Conservation (phyloP, 768 basidiomycete genomes). For the Agrocybe pediades region DNA sequence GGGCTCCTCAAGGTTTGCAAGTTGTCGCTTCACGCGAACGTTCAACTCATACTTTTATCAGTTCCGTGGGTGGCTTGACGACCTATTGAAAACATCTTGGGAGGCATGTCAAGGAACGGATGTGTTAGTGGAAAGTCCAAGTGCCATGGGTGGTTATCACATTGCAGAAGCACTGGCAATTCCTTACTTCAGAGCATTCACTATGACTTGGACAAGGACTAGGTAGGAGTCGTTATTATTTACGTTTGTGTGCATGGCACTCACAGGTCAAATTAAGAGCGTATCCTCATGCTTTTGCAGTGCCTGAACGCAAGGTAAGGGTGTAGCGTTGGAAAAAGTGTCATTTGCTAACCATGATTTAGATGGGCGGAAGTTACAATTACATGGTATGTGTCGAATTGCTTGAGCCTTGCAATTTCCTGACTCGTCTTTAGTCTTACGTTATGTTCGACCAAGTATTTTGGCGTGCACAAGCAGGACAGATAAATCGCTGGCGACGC, state of each 20-base stretch:
- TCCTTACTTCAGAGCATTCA: slow-evolving; percentile 94
- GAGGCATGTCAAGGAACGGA: slow-evolving; percentile 95
- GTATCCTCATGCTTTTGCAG: slow-evolving; percentile 97
- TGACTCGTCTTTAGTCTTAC: slow-evolving; percentile 61
- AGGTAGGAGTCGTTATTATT: slow-evolving; percentile 41
- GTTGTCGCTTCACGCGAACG: not conserved
- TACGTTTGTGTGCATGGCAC: not conserved
- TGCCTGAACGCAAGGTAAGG: slow-evolving; percentile 87
- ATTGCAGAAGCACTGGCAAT: slow-evolving; percentile 94
- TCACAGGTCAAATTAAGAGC: slow-evolving; percentile 48
- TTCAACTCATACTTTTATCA: slow-evolving; percentile 30
- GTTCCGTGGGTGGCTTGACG: slow-evolving; percentile 99
- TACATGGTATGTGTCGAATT: slow-evolving; percentile 74
- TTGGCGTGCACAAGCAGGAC: slow-evolving; percentile 92
- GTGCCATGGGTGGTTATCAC: slow-evolving; percentile 96
- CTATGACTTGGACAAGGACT: slow-evolving; percentile 98
- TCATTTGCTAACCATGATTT: slow-evolving; percentile 11
- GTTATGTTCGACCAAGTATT: slow-evolving; percentile 98
- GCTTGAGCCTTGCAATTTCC: not conserved
- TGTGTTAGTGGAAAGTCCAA: slow-evolving; percentile 91
- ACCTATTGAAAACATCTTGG: slow-evolving; percentile 93
- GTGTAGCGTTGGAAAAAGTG: not conserved
- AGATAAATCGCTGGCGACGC: slow-evolving; percentile 93
- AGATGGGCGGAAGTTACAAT: slow-evolving; percentile 98
- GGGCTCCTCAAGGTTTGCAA: slow-evolving; percentile 75